phyloP scores from a whole-genome alignment of 208 protist species.

The Leishmania braziliensis region DNA sequence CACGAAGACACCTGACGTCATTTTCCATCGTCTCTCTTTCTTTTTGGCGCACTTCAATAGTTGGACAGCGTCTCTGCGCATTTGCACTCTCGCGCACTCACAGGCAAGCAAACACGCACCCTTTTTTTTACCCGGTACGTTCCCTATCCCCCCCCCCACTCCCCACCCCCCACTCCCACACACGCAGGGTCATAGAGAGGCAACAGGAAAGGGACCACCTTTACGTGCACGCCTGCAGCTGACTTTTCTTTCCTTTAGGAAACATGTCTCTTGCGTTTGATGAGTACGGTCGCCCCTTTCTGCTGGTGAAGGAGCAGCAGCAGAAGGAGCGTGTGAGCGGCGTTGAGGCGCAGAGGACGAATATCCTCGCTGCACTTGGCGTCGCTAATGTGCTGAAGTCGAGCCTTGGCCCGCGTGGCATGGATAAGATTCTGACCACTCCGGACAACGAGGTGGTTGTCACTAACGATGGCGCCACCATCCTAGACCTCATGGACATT shows the following conservation, averaged over 20 bases:
- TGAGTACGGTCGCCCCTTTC: conserved; percentile 99
- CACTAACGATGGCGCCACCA: conserved; percentile 99
- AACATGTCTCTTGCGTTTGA: conserved; percentile 96
- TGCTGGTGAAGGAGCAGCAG: conserved; percentile 98
- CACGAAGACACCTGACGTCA: background rate
- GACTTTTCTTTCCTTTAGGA: background rate
- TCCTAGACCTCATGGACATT: conserved; percentile 98
- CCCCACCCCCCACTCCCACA: background rate
- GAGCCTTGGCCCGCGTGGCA: conserved; percentile 97
- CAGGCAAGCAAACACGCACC: background rate
- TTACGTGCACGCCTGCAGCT: background rate
- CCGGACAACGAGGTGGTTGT: conserved; percentile 99
- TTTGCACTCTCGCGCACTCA: background rate
- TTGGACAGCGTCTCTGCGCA: background rate
- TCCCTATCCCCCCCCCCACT: background rate
- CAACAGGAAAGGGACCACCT: too few species aligned
- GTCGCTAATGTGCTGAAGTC: conserved; percentile 97
- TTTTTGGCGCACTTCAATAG: background rate
- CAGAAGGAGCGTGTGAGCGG: conserved; percentile 95
- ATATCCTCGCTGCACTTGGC: conserved; percentile 98
- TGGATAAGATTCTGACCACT: conserved; percentile 98
- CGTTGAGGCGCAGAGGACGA: conserved; percentile 98
- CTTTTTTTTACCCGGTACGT: background rate
- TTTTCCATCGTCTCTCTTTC: background rate
- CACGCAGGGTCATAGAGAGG: background rate